Conservation (phyloP, 805 yeast genomes). For the Kodamaea neixiangensis region DNA sequence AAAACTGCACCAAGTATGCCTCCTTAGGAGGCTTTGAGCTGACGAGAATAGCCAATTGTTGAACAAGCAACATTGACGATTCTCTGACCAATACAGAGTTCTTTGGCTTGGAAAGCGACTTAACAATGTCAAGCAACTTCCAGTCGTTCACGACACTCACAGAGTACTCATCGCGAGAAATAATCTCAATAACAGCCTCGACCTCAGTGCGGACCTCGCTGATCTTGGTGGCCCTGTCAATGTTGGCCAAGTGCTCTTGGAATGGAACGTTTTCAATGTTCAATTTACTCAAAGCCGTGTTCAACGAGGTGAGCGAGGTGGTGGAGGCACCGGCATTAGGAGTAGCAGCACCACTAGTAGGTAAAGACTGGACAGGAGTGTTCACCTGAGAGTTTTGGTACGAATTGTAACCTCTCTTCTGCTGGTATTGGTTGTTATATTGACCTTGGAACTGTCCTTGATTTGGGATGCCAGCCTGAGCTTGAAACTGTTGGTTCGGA, state of each 20-base stretch:
- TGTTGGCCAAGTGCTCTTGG: slow-evolving; percentile 52
- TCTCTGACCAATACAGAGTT: slow-evolving; percentile 76
- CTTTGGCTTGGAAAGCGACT: slow-evolving; percentile 71
- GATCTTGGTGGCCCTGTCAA: slow-evolving; percentile 53
- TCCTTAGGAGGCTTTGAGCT: slow-evolving; percentile 68
- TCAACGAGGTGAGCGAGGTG: slow-evolving; percentile 70
- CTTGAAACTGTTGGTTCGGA: slow-evolving; percentile 10
- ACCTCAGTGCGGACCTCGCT: slow-evolving; percentile 59
- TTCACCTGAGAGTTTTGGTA: slow-evolving; percentile 7
- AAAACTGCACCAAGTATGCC: slow-evolving; percentile 65
- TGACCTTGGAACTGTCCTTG: slow-evolving; percentile 8
- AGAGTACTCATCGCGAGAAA: slow-evolving; percentile 43
- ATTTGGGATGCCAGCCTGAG: not conserved
- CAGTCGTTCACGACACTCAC: slow-evolving; percentile 55
- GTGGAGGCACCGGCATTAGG: slow-evolving; percentile 52
- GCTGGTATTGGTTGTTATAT: not conserved
- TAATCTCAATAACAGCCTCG: slow-evolving; percentile 49
- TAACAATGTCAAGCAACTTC: slow-evolving; percentile 62
- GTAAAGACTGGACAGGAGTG: slow-evolving; percentile 31
- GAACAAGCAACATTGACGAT: slow-evolving; percentile 65
- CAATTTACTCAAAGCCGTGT: slow-evolving; percentile 64
- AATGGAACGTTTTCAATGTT: slow-evolving; percentile 64
- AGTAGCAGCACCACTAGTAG: slow-evolving; percentile 39
- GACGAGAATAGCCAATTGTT: slow-evolving; percentile 56
- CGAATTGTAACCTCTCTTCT: not conserved